phyloP scores from a whole-genome alignment of 1,284 basidiomycete species.

The Rhodotorula sp. region DNA sequence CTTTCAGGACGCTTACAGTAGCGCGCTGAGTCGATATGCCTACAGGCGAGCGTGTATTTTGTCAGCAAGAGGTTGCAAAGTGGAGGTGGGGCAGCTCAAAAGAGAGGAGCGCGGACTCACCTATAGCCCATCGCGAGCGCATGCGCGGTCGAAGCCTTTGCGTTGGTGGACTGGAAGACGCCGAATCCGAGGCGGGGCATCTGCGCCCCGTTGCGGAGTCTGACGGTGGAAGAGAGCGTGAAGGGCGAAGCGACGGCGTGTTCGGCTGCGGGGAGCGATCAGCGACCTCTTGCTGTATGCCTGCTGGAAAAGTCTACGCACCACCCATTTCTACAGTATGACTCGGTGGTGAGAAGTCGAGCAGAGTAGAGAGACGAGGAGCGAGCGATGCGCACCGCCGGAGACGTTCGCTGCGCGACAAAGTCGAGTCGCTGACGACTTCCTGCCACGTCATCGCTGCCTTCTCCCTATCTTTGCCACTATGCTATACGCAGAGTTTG shows the following conservation, averaged over 20 bases:
- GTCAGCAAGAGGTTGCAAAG: not conserved
- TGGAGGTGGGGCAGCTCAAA: not conserved
- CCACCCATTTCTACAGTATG: constrained; percentile 4
- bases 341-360: not conserved
- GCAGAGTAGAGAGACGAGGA: not conserved
- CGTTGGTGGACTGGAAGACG: constrained; percentile 67
- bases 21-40: constrained; percentile 66
- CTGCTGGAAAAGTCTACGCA: not conserved
- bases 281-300: not conserved
- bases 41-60: not conserved
- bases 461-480: too few species aligned
- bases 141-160: constrained; percentile 59
- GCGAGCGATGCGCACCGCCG: not conserved
- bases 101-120: constrained; percentile 1
- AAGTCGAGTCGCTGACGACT: too few species aligned
- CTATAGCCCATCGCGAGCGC: constrained; percentile 72
- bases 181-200: constrained; percentile 80
- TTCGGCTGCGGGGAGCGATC: constrained; percentile 13
- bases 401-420: too few species aligned
- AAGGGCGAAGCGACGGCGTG: constrained; percentile 13
- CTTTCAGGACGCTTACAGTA: constrained; percentile 49
- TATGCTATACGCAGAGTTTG: too few species aligned
- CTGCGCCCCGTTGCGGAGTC: constrained; percentile 31
- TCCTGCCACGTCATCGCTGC: too few species aligned
- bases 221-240: constrained; percentile 13